Base-by-base conservation (phyloP, 1,284 basidiomycete species). In the Ustilago trichophora region DNA sequence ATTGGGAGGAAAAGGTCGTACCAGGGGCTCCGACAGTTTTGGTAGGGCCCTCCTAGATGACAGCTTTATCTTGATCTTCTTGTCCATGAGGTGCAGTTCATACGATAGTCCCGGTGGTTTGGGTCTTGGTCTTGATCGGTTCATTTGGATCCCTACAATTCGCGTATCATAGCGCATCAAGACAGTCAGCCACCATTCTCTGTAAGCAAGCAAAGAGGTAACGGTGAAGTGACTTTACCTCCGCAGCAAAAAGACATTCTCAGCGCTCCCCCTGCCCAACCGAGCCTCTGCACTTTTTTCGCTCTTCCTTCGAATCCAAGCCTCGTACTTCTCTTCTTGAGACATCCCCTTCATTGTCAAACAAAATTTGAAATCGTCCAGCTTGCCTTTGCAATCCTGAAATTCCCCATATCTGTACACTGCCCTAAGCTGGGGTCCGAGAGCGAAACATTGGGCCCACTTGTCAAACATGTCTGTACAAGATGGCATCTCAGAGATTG, bases 361-460 rank as follows among this genome's bases (percentile, higher is more conserved):
- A 83, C 95, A 98, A 83, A 91, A 96, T 83, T 97, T 97, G 86
- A 95, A 95, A 75, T 96, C 93, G 68, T 93, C 89, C 76, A 90
- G 86, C 80, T 95, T 93, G 48, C 85, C 85, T 0, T 84, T 85
- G 81, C 95, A 98, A 59, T 89, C 87, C 2, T 89, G 85, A 73
- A 90, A 86, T 42, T 87, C 85, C 4, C 95, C 95, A 73, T 90
- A 88, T 69, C 95, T 87, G 82, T 98, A 98, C 40, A 96, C 84
- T 3, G 90, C 89, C 71, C 89, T 90, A 52, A 94, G 82, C 82
- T 97, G 94, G 9, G 88, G 87, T 25, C 88, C 87, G 33, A 96
- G 85, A 35, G 89, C 73, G 38, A 77, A 80, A 52, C 79, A 81
- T 13, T 66, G 46, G 10, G 76, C 71, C 77, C 76, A 80, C 34